Evolutionary conservation across 805 yeast species (phyloP).

Genomic region (Barnettozyma salicaria): DNA sequence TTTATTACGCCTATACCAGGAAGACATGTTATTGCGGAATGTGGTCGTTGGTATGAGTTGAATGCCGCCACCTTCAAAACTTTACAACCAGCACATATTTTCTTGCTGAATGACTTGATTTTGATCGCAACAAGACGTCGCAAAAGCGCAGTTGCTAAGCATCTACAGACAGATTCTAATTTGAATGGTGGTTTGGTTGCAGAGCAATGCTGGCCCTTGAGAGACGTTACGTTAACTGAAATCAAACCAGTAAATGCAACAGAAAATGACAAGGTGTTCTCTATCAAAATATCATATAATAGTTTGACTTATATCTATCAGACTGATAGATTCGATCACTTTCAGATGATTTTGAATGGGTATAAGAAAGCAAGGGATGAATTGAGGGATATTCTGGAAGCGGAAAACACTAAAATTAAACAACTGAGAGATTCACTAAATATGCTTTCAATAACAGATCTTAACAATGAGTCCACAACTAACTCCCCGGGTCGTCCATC

Average conservation of each 20-base stretch:
- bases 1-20: conserved; percentile 69
- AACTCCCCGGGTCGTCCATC: conserved; percentile 4
- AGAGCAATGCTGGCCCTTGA: conserved; percentile 72
- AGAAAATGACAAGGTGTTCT: conserved; percentile 24
- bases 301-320: conserved; percentile 50
- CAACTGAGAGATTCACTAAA: conserved; percentile 40
- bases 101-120: conserved; percentile 70
- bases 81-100: conserved; percentile 66
- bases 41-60: conserved; percentile 81
- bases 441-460: conserved; percentile 31
- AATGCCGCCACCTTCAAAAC: conserved; percentile 83
- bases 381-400: conserved; percentile 46
- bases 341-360: conserved; percentile 45
- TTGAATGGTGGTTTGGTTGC: conserved; percentile 43
- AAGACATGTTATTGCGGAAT: conserved; percentile 72
- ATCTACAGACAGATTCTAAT: conserved; percentile 28
- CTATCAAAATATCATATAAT: conserved; percentile 43
- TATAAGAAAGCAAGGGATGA: conserved; percentile 59
- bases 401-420: conserved; percentile 40
- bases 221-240: conserved; percentile 41
- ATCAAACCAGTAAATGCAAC: conserved; percentile 10
- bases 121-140: conserved; percentile 64
- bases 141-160: conserved; percentile 22
- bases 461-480: background rate
- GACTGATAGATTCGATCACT: conserved; percentile 56